Conservation (phyloP, 2,329 filamentous ascomycete genomes). For the Lecanosticta acicola region DNA sequence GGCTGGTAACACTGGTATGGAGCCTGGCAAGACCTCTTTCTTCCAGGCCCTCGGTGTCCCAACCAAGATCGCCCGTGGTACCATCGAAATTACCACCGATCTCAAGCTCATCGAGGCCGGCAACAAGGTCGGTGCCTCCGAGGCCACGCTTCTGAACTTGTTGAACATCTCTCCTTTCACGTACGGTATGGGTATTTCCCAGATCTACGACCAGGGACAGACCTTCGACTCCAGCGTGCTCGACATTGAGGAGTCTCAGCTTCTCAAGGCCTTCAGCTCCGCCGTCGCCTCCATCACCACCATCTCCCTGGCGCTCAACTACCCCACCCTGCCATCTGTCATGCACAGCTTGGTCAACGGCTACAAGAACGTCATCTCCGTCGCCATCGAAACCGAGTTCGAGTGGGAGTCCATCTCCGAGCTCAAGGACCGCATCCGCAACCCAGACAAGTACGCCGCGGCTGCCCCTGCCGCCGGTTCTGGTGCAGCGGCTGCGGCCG, state of each 20-base stretch:
- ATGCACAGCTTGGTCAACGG: conserved; percentile 94
- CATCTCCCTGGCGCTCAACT: conserved; percentile 88
- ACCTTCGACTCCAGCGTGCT: conserved; percentile 79
- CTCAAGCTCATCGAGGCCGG: conserved; percentile 94
- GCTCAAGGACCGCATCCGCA: conserved; percentile 99
- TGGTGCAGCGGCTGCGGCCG: conserved; percentile 47
- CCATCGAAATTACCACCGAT: conserved; percentile 98
- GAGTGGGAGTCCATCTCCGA: conserved; percentile 93
- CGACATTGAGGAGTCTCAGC: conserved; percentile 91
- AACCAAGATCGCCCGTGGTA: conserved; percentile 99
- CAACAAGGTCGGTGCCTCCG: conserved; percentile 93
- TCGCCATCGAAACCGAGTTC: conserved; percentile 85
- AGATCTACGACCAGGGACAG: conserved; percentile 98
- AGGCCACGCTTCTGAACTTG: conserved; percentile 99
- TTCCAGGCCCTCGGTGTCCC: conserved; percentile 99
- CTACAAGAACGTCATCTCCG: conserved; percentile 94
- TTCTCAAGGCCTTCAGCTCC: conserved; percentile 73
- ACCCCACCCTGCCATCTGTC: conserved; percentile 92
- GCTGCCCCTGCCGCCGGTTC: conserved; percentile 66
- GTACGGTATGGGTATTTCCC: conserved; percentile 92
- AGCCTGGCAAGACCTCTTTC: conserved; percentile 99
- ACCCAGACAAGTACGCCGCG: conserved; percentile 92
- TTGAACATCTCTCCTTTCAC: conserved; percentile 99
- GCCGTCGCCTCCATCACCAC: conserved; percentile 82
- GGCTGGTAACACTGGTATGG: conserved; percentile 99